Conservation (phyloP, 2,329 filamentous ascomycete genomes). For the Ceratocystis huliohia region DNA sequence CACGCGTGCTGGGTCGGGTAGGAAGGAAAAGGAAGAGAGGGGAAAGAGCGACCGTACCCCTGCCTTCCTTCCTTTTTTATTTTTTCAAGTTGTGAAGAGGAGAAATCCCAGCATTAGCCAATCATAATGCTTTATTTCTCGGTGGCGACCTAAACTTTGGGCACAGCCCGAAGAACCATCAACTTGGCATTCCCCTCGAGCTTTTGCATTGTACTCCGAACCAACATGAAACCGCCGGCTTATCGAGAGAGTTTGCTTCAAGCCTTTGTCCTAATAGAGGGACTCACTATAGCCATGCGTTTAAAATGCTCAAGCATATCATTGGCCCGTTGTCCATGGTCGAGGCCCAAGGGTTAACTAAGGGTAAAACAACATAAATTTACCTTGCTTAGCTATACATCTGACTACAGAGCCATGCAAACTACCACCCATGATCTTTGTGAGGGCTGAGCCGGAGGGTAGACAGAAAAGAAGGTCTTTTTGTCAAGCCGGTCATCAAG, state of each 20-base stretch:
- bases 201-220: background rate
- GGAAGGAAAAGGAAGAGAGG: background rate
- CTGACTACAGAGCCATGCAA: no score
- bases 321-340: no score
- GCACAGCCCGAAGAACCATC: constrained; percentile 1
- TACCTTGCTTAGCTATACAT: no score
- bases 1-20: background rate
- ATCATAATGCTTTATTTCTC: background rate
- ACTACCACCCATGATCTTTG: background rate
- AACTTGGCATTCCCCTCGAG: constrained; percentile 4
- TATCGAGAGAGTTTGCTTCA: no score
- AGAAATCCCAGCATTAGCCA: background rate
- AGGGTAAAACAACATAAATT: no score
- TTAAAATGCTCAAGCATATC: no score
- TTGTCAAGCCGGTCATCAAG: background rate
- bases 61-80: background rate
- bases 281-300: no score
- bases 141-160: background rate
- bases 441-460: background rate
- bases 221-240: background rate
- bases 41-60: background rate
- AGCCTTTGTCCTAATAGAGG: no score
- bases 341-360: no score
- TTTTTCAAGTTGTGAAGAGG: background rate
- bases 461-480: background rate